A percentile compares a stretch with the other conserved stretches of the same genome.
phyloP scores from a whole-genome alignment of 176 grass and related monocot species.

The Bromus sterilis region DNA sequence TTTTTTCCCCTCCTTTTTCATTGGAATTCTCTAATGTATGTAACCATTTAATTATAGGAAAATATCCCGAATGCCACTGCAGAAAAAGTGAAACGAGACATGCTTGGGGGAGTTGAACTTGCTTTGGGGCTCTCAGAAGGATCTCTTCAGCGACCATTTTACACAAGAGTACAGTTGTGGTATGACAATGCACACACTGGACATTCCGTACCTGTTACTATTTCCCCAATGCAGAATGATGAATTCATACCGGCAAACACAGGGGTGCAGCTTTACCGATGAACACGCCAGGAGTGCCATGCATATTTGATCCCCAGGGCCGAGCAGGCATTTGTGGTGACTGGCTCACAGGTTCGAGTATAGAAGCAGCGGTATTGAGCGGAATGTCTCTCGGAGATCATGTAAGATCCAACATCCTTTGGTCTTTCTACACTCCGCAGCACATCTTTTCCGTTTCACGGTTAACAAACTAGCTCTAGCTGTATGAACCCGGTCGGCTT shows the following conservation, averaged over 20 bases:
- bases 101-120: constrained; percentile 76
- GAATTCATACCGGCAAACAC: constrained; percentile 12
- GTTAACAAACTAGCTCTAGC: neutral
- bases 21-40: constrained; percentile 2
- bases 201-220: neutral
- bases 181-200: constrained; percentile 12
- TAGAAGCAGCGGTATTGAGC: constrained; percentile 75
- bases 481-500: neutral
- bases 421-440: neutral
- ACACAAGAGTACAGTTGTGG: constrained; percentile 88
- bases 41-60: constrained; percentile 43
- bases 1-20: neutral
- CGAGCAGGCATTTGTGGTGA: constrained; percentile 97
- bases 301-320: constrained; percentile 82
- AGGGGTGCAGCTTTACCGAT: constrained; percentile 90
- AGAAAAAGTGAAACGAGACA: constrained; percentile 85
- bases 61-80: constrained; percentile 75
- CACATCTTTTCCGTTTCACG: neutral
- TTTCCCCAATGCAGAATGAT: neutral
- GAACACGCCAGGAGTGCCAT: constrained; percentile 67
- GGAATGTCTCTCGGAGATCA: constrained; percentile 84
- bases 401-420: constrained; percentile 24
- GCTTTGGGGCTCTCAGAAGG: constrained; percentile 70
- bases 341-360: constrained; percentile 83
- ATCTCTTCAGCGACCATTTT: constrained; percentile 74